Evolutionary conservation across 768 basidiomycete species (phyloP).

Genomic region (Rhodotorula toruloides): DNA sequence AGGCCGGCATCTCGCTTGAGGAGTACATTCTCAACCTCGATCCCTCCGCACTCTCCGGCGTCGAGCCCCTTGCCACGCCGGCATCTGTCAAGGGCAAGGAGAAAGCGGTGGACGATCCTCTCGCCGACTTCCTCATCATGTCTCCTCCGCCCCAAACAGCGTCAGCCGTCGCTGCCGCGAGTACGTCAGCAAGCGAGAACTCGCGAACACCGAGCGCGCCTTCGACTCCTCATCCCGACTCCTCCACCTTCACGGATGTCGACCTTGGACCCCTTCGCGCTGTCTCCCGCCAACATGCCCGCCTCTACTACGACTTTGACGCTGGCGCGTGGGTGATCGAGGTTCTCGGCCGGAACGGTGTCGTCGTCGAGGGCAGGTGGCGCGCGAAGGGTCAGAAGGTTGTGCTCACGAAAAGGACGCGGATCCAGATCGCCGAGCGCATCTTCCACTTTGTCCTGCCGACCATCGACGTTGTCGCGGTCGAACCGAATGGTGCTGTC

Average conservation of each 20-base stretch:
- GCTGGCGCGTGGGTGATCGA: slow-evolving; percentile 67
- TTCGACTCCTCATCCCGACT: neutral
- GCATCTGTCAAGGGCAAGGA: slow-evolving; percentile 8
- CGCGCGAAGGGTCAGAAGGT: slow-evolving; percentile 78
- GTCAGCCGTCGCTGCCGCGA: neutral
- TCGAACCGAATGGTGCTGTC: neutral
- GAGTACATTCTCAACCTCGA: slow-evolving; percentile 10
- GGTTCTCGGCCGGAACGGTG: slow-evolving; percentile 93
- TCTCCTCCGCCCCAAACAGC: slow-evolving; percentile 1
- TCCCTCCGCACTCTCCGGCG: too few species aligned
- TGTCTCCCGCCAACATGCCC: slow-evolving; percentile 92
- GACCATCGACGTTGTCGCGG: slow-evolving; percentile 25
- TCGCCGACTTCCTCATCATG: slow-evolving; percentile 21
- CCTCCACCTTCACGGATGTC: slow-evolving; percentile 45
- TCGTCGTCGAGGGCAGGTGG: slow-evolving; percentile 98
- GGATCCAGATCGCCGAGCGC: slow-evolving; percentile 93
- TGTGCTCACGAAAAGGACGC: slow-evolving; percentile 77
- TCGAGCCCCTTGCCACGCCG: neutral
- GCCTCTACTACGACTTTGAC: slow-evolving; percentile 82
- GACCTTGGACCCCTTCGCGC: slow-evolving; percentile 96
- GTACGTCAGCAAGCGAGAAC: too few species aligned
- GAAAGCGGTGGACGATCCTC: slow-evolving; percentile 11
- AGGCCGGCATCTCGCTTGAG: slow-evolving; percentile 5
- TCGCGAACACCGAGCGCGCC: neutral
- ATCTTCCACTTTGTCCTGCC: slow-evolving; percentile 96